These are phyloP conservation scores for Neurospora sp. DNA, from an alignment of 495 filamentous ascomycete genomes.

Conservation along the genomic window DNA sequence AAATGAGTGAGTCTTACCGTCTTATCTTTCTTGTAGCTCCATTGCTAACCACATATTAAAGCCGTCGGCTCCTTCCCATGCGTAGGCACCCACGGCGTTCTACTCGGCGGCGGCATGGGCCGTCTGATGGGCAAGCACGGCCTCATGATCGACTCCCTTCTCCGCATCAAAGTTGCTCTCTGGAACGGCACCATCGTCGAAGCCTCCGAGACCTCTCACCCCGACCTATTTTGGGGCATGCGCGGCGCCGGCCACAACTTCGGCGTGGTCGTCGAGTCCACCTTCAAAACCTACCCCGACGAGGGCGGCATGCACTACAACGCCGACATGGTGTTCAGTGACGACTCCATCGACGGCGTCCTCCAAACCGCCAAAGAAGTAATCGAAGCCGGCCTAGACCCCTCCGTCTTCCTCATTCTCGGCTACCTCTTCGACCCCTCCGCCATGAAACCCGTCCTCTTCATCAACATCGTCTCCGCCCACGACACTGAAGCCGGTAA, in stretches of 20 bases:
- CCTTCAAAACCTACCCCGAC: background rate
- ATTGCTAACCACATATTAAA: background rate
- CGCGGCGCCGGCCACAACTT: constrained; percentile 47
- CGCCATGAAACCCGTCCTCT: background rate
- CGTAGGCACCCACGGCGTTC: constrained; percentile 34
- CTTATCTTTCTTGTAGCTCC: background rate
- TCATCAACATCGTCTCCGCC: background rate
- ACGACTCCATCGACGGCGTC: constrained; percentile 38
- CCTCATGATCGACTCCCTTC: constrained; percentile 38
- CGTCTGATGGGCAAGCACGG: constrained; percentile 40
- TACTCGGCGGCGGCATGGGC: constrained; percentile 45
- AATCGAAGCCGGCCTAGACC: constrained; percentile 27
- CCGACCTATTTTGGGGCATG: constrained; percentile 41
- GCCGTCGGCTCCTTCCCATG: constrained; percentile 39
- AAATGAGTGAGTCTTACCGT: background rate
- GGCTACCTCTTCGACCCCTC: background rate
- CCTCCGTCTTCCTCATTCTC: constrained; percentile 25
- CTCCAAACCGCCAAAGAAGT: constrained; percentile 35
- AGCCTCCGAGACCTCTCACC: constrained; percentile 20
- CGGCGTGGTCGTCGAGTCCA: constrained; percentile 33
- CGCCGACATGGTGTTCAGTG: constrained; percentile 38
- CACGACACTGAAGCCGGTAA: background rate
- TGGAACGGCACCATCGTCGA: constrained; percentile 31
- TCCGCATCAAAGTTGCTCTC: constrained; percentile 36
- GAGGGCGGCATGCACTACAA: constrained; percentile 9